These are phyloP conservation scores for Quercus suber DNA, from an alignment of 306 rosid genomes.

Conservation along the genomic window DNA sequence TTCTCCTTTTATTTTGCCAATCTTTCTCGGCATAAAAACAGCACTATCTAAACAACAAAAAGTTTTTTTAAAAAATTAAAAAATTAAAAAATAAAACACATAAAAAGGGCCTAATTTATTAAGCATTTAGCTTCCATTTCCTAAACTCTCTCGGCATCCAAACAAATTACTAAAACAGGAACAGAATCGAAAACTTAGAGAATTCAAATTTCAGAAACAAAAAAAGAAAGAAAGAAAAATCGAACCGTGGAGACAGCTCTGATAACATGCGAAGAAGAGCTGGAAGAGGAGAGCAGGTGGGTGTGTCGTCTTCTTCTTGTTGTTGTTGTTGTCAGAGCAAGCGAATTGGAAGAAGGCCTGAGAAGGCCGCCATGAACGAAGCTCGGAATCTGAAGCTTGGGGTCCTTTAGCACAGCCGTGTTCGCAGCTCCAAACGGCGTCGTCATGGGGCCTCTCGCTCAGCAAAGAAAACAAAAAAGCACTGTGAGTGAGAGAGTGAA, in stretches of 20 bases:
- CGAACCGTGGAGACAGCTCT: conserved; percentile 82
- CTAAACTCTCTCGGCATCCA: conserved; percentile 2
- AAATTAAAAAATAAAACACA: no score
- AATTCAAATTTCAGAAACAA: background rate
- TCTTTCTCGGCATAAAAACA: no score
- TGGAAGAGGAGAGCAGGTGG: conserved; percentile 32
- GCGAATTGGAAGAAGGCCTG: conserved; percentile 54
- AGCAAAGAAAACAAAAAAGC: no score
- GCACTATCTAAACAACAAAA: no score
- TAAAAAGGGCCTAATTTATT: background rate
- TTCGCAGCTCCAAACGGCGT: conserved; percentile 56
- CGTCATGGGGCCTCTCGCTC: conserved; percentile 36
- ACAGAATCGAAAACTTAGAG: background rate
- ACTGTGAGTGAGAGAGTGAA: no score
- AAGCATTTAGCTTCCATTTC: background rate
- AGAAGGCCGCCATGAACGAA: background rate
- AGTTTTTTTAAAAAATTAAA: no score
- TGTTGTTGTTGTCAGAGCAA: conserved; percentile 12
- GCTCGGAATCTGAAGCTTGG: conserved; percentile 57
- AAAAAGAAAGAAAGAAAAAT: background rate
- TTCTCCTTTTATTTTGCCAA: no score
- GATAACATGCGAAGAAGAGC: conserved; percentile 33
- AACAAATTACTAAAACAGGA: conserved; percentile 8
- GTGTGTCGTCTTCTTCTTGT: background rate
- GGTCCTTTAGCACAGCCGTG: conserved; percentile 48